Evolutionary conservation across 768 basidiomycete species (phyloP).

Genomic region (Mycena rebaudengoi): DNA sequence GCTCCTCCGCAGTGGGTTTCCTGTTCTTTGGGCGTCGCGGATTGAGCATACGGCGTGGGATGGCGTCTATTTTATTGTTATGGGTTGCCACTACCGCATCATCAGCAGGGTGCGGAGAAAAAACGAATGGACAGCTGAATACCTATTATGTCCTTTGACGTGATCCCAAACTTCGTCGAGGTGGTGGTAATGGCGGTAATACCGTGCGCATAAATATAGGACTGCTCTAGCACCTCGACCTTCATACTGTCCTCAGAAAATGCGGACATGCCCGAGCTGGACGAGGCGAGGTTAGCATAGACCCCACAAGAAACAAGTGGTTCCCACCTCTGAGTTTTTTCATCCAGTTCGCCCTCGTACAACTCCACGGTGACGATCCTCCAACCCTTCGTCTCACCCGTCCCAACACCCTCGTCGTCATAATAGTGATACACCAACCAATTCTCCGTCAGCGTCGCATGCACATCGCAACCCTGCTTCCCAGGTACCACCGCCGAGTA

Average conservation of each 20-base stretch:
- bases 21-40: conserved; percentile 80
- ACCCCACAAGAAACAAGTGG: not conserved
- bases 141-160: conserved; percentile 89
- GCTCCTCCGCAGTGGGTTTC: conserved; percentile 78
- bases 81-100: conserved; percentile 72
- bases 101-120: not conserved
- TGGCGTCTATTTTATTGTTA: conserved; percentile 75
- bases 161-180: conserved; percentile 87
- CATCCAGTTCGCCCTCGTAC: conserved; percentile 82
- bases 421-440: conserved; percentile 94
- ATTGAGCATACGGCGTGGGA: conserved; percentile 79
- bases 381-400: conserved; percentile 68
- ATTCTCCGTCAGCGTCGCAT: conserved; percentile 82
- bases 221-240: conserved; percentile 69
- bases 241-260: conserved; percentile 59
- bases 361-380: conserved; percentile 86
- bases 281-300: not conserved
- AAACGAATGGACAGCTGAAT: too few species aligned
- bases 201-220: conserved; percentile 74
- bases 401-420: conserved; percentile 59
- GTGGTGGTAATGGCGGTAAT: conserved; percentile 80
- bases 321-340: conserved; percentile 76
- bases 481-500: conserved; percentile 69
- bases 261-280: conserved; percentile 55
- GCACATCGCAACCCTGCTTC: conserved; percentile 64